Base-by-base conservation (phyloP, 495 filamentous ascomycete genomes). In the Penicillium dipodomyicola region DNA sequence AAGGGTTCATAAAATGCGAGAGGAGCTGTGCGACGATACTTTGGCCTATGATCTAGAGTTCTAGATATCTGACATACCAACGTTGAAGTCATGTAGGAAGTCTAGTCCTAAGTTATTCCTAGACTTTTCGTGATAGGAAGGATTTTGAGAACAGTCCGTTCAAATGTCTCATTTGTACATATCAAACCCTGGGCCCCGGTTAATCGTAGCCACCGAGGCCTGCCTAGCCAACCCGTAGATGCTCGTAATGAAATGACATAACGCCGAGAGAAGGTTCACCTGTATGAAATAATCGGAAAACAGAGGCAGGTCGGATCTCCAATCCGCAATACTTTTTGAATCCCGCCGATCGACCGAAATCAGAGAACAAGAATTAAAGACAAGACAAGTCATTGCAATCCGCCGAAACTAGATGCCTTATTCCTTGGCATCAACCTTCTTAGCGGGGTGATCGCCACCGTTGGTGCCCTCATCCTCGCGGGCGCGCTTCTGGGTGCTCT, bases 351-450 rank as follows among this genome's bases (percentile, higher is more conserved):
- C 54, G 57, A 54, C 54, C 50, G 40, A 52, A 46, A 46, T 52
- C 40, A 64, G 47, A 49, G 54, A 57, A 65, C 55, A 64, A 49
- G 54, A 59, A 59, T 35, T 47, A 48, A 47, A 59, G 48, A 68
- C 32, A 33, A 33, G 32, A 37, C 17, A 33, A 22, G 32, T 25
- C 17, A 32, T 37, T 50, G 20, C 30, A 35, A 50, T 32, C 32
- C 19, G 32, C 47, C 5, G 12, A 52, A 41, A n/a, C 10, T 9
- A 58, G 15, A 29, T 22, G 17, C 37, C 20, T 58, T 72, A 76
- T 68, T 79, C 75, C 71, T 78, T 78, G 25, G 67, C 60, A 59
- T 80, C 78, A 11, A 78, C 67, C 67, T 80, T 80, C 71, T 82
- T 80, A 32, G 75, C 59, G 14, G 75, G 69, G 56, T 69, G 72